Evolutionary conservation across 805 yeast genomes (phyloP).

Genomic region (Millerozyma miso): DNA sequence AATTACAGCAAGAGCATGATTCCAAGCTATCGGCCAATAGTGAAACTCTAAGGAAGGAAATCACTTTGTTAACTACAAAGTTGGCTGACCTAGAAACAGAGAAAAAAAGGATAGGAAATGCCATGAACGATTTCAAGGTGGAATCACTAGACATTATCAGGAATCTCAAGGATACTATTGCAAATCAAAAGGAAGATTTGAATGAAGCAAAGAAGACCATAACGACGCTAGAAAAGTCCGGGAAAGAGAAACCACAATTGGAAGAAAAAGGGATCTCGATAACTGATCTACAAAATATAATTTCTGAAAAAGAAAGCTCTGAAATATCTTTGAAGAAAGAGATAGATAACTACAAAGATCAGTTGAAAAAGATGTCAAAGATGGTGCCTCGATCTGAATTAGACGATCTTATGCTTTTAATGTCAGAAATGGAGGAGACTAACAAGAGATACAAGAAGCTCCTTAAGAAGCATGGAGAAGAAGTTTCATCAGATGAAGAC

Average conservation of each 20-base stretch:
- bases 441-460: slow-evolving; percentile 52
- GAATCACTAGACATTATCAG: neutral
- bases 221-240: neutral
- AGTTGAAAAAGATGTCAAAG: neutral
- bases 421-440: slow-evolving; percentile 73
- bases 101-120: neutral
- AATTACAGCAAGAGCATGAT: neutral
- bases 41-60: neutral
- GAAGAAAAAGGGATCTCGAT: neutral
- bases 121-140: slow-evolving; percentile 1
- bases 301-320: neutral
- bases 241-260: neutral
- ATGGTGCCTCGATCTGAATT: slow-evolving; percentile 49
- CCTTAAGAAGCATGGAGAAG: slow-evolving; percentile 51
- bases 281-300: neutral
- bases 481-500: slow-evolving; percentile 67
- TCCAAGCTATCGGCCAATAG: neutral
- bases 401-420: slow-evolving; percentile 72
- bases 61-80: slow-evolving; percentile 1
- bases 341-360: slow-evolving; percentile 1
- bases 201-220: neutral
- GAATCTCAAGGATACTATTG: neutral
- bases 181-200: slow-evolving; percentile 4
- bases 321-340: neutral
- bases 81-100: slow-evolving; percentile 3